These are phyloP conservation scores for Musa troglodytarum DNA, from an alignment of 176 grass and related monocot genomes.

Conservation along the genomic window DNA sequence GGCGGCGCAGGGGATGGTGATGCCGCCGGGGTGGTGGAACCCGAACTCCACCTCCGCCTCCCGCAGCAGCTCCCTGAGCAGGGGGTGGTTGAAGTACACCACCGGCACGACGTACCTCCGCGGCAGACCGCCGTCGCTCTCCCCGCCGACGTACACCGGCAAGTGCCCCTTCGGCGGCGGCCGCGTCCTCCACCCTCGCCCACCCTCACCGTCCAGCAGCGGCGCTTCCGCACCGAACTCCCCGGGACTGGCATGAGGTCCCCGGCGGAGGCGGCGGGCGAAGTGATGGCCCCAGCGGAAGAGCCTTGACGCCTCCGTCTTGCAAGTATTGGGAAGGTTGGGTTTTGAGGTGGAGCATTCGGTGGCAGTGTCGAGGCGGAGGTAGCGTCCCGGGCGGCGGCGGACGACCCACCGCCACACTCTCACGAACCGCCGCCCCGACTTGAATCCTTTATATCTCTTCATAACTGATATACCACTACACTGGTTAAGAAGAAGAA, in stretches of 20 bases:
- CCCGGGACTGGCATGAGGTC: too few relatives aligned
- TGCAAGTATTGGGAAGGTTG: neutral
- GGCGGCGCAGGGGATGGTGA: slow-evolving; percentile 83
- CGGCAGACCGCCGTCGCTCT: slow-evolving; percentile 18
- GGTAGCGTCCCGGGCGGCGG: slow-evolving; percentile 2
- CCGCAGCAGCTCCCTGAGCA: slow-evolving; percentile 72
- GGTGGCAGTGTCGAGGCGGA: slow-evolving; percentile 14
- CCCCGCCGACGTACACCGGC: slow-evolving; percentile 70
- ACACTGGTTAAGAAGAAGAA: neutral
- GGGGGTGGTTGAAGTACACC: slow-evolving; percentile 90
- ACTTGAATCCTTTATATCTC: slow-evolving; percentile 49
- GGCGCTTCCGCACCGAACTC: neutral
- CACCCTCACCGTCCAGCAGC: neutral
- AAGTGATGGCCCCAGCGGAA: slow-evolving; percentile 43
- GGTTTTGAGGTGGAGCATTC: neutral
- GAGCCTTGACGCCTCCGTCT: slow-evolving; percentile 26
- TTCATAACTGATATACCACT: slow-evolving; percentile 20
- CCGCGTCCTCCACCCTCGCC: neutral
- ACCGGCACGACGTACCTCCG: slow-evolving; percentile 75
- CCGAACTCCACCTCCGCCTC: slow-evolving; percentile 93
- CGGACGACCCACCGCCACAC: slow-evolving; percentile 38
- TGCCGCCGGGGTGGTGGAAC: slow-evolving; percentile 83
- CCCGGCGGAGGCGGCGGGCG: slow-evolving; percentile 23
- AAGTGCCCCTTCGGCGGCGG: slow-evolving; percentile 75
- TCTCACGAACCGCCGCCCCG: slow-evolving; percentile 54